Evolutionary conservation across 257 asterid genomes (phyloP).

Genomic region (Cynanchum wilfordii): DNA sequence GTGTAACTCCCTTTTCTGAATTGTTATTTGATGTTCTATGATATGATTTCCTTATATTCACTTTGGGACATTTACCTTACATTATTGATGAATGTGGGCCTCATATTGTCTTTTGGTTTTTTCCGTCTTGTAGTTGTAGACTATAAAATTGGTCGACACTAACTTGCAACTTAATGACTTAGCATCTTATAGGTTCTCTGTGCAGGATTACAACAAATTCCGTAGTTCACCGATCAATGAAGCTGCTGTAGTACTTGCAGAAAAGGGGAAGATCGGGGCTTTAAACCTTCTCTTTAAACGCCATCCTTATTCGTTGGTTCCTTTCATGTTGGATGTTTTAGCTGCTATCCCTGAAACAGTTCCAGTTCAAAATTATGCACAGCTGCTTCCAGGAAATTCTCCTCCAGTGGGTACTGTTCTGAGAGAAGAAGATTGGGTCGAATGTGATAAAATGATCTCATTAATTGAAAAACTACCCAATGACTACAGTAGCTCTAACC

Average conservation of each 20-base stretch:
- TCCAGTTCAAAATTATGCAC: slow-evolving; percentile 82
- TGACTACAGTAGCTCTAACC: slow-evolving; percentile 40
- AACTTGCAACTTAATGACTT: slow-evolving; percentile 61
- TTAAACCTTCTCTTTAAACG: slow-evolving; percentile 89
- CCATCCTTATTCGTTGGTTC: slow-evolving; percentile 74
- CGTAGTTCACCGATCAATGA: slow-evolving; percentile 59
- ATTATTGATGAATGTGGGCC: not conserved
- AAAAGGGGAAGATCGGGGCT: slow-evolving; percentile 91
- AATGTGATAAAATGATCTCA: slow-evolving; percentile 61
- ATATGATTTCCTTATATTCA: not conserved
- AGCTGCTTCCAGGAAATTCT: slow-evolving; percentile 86
- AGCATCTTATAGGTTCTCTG: slow-evolving; percentile 79
- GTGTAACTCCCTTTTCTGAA: not conserved
- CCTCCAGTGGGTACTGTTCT: slow-evolving; percentile 55
- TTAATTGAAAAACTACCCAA: slow-evolving; percentile 39
- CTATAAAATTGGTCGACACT: slow-evolving; percentile 29
- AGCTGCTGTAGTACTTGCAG: slow-evolving; percentile 79
- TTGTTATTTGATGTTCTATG: not conserved
- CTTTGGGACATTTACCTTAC: not conserved
- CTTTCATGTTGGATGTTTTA: slow-evolving; percentile 75
- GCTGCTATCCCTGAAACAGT: slow-evolving; percentile 97
- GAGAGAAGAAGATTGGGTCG: slow-evolving; percentile 96
- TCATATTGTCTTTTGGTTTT: slow-evolving; percentile 6
- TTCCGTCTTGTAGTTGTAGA: slow-evolving; percentile 17
- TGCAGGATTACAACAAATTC: slow-evolving; percentile 77